phyloP scores from a whole-genome alignment of 1,284 basidiomycete genomes.

The Fomitopsis palustris region DNA sequence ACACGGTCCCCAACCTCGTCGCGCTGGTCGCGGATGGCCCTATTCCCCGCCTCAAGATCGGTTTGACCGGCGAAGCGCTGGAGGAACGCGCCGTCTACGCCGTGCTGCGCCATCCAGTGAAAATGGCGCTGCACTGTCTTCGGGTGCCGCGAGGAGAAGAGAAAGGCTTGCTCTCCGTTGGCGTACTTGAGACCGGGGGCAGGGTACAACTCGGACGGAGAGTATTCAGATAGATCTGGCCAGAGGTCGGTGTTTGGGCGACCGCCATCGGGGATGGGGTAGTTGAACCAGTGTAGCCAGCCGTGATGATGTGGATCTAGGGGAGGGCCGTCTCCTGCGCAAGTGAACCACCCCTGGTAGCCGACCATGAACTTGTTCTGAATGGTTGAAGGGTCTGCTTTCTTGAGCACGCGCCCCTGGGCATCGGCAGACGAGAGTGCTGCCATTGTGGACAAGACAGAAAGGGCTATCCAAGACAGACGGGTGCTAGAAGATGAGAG shows the following conservation, averaged over 20 bases:
- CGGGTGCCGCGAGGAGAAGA: slow-evolving; percentile 74
- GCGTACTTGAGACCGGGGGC: slow-evolving; percentile 59
- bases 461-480: not conserved
- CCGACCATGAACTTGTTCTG: slow-evolving; percentile 80
- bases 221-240: slow-evolving; percentile 71
- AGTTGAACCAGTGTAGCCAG: slow-evolving; percentile 79
- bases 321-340: slow-evolving; percentile 29
- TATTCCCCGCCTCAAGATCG: slow-evolving; percentile 47
- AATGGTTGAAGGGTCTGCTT: slow-evolving; percentile 49
- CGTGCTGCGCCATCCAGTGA: slow-evolving; percentile 77
- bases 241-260: slow-evolving; percentile 68
- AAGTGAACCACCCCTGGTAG: slow-evolving; percentile 76
- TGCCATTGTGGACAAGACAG: not conserved
- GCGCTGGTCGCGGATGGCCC: slow-evolving; percentile 53
- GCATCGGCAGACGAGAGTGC: slow-evolving; percentile 7
- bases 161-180: slow-evolving; percentile 52
- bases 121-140: slow-evolving; percentile 75
- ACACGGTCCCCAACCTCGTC: slow-evolving; percentile 73
- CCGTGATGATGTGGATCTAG: slow-evolving; percentile 72
- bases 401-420: slow-evolving; percentile 20
- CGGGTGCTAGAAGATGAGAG: not conserved
- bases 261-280: slow-evolving; percentile 62
- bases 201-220: slow-evolving; percentile 62
- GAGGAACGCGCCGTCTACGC: slow-evolving; percentile 73
- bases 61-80: slow-evolving; percentile 70